phyloP scores from a whole-genome alignment of 257 asterid species.

The Penstemon eatonii region DNA sequence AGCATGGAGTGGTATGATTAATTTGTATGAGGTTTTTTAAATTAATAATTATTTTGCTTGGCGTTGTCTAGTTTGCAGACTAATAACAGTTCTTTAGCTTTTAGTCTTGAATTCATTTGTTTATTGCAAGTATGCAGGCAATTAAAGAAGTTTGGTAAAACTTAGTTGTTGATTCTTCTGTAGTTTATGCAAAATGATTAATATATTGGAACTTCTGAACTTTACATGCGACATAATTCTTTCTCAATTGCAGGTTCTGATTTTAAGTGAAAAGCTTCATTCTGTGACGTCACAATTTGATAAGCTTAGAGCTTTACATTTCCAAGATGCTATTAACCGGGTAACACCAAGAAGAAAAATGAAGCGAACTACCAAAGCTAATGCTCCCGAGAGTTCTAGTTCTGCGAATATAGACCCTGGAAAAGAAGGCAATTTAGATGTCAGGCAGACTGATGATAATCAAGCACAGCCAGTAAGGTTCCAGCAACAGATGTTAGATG shows the following conservation, averaged over 20 bases:
- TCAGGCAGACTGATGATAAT: constrained; percentile 43
- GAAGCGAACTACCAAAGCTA: constrained; percentile 36
- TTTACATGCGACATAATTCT: background rate
- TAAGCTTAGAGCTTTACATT: constrained; percentile 87
- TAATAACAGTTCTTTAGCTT: background rate
- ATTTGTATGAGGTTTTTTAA: constrained; percentile 18
- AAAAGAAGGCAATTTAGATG: constrained; percentile 41
- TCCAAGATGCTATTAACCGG: constrained; percentile 87
- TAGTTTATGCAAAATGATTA: background rate
- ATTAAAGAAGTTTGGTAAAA: background rate
- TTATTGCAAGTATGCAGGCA: background rate
- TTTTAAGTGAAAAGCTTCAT: constrained; percentile 87
- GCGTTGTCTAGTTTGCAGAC: background rate
- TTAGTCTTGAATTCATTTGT: constrained; percentile 7
- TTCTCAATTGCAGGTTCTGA: constrained; percentile 60
- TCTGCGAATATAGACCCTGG: constrained; percentile 32
- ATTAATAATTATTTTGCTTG: constrained; percentile 11
- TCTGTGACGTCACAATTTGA: constrained; percentile 87
- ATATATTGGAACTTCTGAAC: background rate
- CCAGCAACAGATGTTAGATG: constrained; percentile 75
- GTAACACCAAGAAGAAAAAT: constrained; percentile 76
- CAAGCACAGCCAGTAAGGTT: constrained; percentile 55
- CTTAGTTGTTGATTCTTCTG: background rate
- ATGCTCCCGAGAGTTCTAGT: constrained; percentile 38
- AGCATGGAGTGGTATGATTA: constrained; percentile 83